phyloP scores from a whole-genome alignment of 345 rosid genomes.

The Lumnitzera littorea region DNA sequence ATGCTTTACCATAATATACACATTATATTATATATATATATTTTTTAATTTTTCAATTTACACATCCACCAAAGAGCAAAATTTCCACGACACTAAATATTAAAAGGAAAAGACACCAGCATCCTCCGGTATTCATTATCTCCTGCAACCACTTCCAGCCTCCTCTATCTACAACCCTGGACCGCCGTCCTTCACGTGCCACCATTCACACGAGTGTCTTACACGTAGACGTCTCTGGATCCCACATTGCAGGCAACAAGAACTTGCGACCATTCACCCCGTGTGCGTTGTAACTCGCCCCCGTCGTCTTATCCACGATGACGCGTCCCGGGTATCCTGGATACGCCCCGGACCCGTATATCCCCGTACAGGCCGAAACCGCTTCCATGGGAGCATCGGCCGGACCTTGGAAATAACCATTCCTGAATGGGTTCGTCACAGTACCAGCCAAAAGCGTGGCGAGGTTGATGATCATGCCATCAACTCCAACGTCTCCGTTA shows the following conservation, averaged over 20 bases:
- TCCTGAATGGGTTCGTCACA: constrained; percentile 67
- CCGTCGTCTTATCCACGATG: constrained; percentile 52
- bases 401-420: constrained; percentile 70
- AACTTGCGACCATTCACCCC: constrained; percentile 67
- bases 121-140: too few species aligned
- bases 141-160: too few species aligned
- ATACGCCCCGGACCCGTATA: constrained; percentile 76
- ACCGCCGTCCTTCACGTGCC: too few species aligned
- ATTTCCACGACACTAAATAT: too few species aligned
- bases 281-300: constrained; percentile 73
- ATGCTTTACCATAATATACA: too few species aligned
- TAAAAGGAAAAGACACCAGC: too few species aligned
- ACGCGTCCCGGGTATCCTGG: constrained; percentile 74
- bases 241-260: constrained; percentile 89
- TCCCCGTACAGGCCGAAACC: constrained; percentile 68
- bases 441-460: constrained; percentile 75
- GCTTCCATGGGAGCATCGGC: constrained; percentile 67
- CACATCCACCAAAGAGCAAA: too few species aligned
- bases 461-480: constrained; percentile 82
- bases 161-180: too few species aligned
- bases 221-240: constrained; percentile 59
- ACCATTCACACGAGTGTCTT: constrained; percentile 31
- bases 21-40: too few species aligned
- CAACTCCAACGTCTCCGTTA: constrained; percentile 85
- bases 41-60: too few species aligned